These are phyloP conservation scores for Calonectria honghensis DNA, from an alignment of 2,329 filamentous ascomycete species.

Conservation along the genomic window DNA sequence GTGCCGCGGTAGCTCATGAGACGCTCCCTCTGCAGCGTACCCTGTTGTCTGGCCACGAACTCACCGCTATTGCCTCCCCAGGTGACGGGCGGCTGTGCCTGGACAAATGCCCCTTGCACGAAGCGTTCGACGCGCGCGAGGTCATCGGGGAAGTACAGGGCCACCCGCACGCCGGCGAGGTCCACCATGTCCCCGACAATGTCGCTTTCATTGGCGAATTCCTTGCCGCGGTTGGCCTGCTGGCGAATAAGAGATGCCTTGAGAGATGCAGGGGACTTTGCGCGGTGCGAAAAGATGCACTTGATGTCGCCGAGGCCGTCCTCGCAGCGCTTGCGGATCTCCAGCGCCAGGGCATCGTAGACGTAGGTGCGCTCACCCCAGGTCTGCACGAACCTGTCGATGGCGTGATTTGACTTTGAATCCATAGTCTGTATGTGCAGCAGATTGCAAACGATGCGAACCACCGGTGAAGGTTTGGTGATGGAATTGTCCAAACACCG, in stretches of 20 bases:
- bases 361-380: conserved; percentile 8
- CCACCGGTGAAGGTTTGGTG: not conserved
- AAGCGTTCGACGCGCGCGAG: conserved; percentile 10
- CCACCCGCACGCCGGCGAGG: not conserved
- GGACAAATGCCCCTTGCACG: not conserved
- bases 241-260: not conserved
- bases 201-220: not conserved
- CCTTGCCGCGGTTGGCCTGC: not conserved
- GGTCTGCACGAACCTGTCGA: conserved; percentile 10
- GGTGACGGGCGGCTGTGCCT: not conserved
- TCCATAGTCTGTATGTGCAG: not conserved
- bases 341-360: conserved; percentile 5
- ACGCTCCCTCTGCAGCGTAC: not conserved
- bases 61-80: not conserved
- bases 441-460: not conserved
- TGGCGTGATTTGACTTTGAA: not conserved
- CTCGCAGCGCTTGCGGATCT: conserved; percentile 9
- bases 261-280: not conserved
- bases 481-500: not conserved
- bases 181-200: conserved; percentile 6
- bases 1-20: not conserved
- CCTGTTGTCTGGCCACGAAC: not conserved
- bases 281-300: conserved; percentile 14
- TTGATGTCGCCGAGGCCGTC: conserved; percentile 10
- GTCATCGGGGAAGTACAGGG: conserved; percentile 15